phyloP scores from a whole-genome alignment of 1,139 yeast species.

The Yamadazyma sp. region DNA sequence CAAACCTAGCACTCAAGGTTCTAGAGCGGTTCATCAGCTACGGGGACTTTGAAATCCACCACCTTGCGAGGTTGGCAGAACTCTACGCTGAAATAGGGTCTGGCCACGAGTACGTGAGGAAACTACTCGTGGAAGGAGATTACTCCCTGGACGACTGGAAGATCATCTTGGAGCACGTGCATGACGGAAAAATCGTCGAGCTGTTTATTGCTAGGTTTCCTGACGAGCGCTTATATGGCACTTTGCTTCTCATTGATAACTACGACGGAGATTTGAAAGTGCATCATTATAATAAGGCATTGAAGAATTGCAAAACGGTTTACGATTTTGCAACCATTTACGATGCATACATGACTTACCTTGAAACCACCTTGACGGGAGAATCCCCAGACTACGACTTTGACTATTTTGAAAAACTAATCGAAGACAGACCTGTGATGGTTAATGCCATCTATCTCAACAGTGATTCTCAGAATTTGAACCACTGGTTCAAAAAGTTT shows the following conservation, averaged over 20 bases:
- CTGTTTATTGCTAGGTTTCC: slow-evolving; percentile 44
- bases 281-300: slow-evolving; percentile 49
- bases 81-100: slow-evolving; percentile 3
- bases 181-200: slow-evolving; percentile 25
- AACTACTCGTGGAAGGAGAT: slow-evolving; percentile 1
- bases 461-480: slow-evolving; percentile 61
- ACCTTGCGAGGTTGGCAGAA: slow-evolving; percentile 11
- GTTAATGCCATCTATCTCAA: slow-evolving; percentile 67
- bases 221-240: slow-evolving; percentile 57
- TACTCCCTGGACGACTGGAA: slow-evolving; percentile 13
- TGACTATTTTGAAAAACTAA: slow-evolving; percentile 52
- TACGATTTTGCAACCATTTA: slow-evolving; percentile 65
- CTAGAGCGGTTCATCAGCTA: slow-evolving; percentile 11
- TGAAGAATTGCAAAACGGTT: slow-evolving; percentile 48
- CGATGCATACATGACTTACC: slow-evolving; percentile 54
- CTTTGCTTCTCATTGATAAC: slow-evolving; percentile 43
- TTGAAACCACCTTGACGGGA: slow-evolving; percentile 14
- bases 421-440: slow-evolving; percentile 54
- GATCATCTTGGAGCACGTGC: slow-evolving; percentile 7
- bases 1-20: slow-evolving; percentile 1
- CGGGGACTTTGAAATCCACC: slow-evolving; percentile 9
- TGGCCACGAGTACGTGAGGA: background rate
- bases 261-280: slow-evolving; percentile 25
- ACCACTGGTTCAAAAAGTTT: slow-evolving; percentile 67
- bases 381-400: slow-evolving; percentile 40